These are phyloP conservation scores for Phytophthora vignae DNA, from an alignment of 352 stramenopile genomes.

Conservation along the genomic window DNA sequence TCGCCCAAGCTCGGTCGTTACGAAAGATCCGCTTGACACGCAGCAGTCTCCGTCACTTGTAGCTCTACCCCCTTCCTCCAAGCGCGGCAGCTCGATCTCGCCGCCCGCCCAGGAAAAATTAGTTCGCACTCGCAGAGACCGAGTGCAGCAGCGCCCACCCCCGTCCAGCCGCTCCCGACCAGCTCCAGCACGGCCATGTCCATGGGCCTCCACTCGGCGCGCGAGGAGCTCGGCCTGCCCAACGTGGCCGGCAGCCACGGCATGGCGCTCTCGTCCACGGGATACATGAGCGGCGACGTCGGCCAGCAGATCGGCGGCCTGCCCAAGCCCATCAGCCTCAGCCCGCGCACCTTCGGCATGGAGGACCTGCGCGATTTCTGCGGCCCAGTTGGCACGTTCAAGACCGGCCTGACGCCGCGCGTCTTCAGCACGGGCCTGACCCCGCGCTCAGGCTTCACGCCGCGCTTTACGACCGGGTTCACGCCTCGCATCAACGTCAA, in stretches of 20 bases:
- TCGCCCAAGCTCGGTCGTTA: slow-evolving; percentile 12
- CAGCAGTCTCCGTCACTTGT: neutral
- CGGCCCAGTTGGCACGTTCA: slow-evolving; percentile 80
- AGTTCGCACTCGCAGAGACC: slow-evolving; percentile 43
- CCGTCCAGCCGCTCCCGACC: slow-evolving; percentile 14
- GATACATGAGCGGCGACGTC: slow-evolving; percentile 49
- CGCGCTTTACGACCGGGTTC: slow-evolving; percentile 82
- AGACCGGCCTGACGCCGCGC: slow-evolving; percentile 82
- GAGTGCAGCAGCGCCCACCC: slow-evolving; percentile 32
- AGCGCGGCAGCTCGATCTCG: slow-evolving; percentile 20
- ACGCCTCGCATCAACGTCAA: slow-evolving; percentile 72
- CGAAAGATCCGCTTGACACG: slow-evolving; percentile 32
- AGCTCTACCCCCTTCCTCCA: slow-evolving; percentile 7
- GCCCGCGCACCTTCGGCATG: slow-evolving; percentile 84
- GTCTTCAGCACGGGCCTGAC: slow-evolving; percentile 86
- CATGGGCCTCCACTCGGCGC: slow-evolving; percentile 75
- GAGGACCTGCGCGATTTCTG: slow-evolving; percentile 88
- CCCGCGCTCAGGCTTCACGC: slow-evolving; percentile 83
- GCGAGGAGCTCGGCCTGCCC: slow-evolving; percentile 73
- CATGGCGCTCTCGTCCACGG: slow-evolving; percentile 37
- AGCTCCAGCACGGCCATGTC: slow-evolving; percentile 54
- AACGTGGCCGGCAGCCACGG: slow-evolving; percentile 51
- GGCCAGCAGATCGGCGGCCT: slow-evolving; percentile 43
- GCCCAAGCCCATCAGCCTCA: slow-evolving; percentile 80
- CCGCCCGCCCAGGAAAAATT: slow-evolving; percentile 33